phyloP scores from a whole-genome alignment of 345 rosid genomes.

The Pelargonium nanum region DNA sequence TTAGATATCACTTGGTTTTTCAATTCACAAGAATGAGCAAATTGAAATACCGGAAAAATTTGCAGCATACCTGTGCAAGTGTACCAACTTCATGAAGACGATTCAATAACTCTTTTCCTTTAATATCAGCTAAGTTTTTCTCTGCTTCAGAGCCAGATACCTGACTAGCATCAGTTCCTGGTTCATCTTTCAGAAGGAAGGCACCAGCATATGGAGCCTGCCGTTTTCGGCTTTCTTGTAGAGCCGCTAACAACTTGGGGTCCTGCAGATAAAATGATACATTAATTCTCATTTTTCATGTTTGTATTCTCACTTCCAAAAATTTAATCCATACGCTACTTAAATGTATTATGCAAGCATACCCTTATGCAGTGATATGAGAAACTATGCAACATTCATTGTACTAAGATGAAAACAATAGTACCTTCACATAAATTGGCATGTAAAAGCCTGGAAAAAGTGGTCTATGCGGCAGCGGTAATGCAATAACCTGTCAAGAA shows the following conservation, averaged over 20 bases:
- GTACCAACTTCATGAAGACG: constrained; percentile 97
- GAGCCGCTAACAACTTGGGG: constrained; percentile 83
- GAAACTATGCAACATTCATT: neutral
- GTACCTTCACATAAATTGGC: constrained; percentile 96
- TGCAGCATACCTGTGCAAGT: constrained; percentile 71
- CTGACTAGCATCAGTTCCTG: constrained; percentile 51
- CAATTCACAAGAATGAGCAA: neutral
- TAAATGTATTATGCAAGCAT: too few species aligned
- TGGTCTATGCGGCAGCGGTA: constrained; percentile 87
- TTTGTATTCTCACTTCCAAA: too few species aligned
- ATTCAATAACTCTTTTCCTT: constrained; percentile 68
- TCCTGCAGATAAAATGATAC: constrained; percentile 36
- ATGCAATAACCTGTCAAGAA: constrained; percentile 67
- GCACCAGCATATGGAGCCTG: constrained; percentile 99
- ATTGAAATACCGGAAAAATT: constrained; percentile 7
- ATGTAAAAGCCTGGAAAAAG: constrained; percentile 96
- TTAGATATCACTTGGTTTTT: neutral
- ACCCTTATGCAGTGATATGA: too few species aligned
- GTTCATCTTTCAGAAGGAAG: constrained; percentile 87
- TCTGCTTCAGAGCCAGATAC: constrained; percentile 58
- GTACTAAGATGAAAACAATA: neutral
- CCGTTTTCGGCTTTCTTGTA: constrained; percentile 80
- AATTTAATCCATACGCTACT: too few species aligned
- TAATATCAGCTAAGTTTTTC: constrained; percentile 52
- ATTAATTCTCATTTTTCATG: too few species aligned